A percentile compares a stretch with the other conserved stretches of the same genome.
phyloP scores from a whole-genome alignment of 257 asterid species.

The Knoxia roxburghii region DNA sequence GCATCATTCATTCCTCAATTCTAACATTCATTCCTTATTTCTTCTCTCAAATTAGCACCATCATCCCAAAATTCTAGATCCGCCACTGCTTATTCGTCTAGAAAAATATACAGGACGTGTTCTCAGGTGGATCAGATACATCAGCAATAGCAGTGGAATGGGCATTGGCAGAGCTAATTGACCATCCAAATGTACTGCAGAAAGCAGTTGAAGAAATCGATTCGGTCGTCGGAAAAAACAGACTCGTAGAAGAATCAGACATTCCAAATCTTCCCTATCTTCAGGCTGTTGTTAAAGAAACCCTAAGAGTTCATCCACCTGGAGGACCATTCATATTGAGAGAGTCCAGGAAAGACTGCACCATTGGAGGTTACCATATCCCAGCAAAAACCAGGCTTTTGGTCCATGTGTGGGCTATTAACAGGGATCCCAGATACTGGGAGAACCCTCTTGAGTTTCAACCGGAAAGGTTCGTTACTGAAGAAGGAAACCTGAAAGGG shows the following conservation, averaged over 20 bases:
- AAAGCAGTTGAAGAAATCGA: slow-evolving; percentile 53
- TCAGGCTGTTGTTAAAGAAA: slow-evolving; percentile 56
- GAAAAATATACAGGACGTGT: slow-evolving; percentile 39
- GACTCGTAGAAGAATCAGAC: slow-evolving; percentile 54
- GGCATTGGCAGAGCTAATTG: slow-evolving; percentile 68
- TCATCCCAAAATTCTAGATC: no score
- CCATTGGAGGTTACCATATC: slow-evolving; percentile 37
- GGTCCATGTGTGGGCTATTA: slow-evolving; percentile 59
- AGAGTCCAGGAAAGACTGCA: slow-evolving; percentile 44
- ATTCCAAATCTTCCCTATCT: slow-evolving; percentile 49
- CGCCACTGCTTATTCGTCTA: no score
- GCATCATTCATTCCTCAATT: no score
- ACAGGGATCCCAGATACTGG: slow-evolving; percentile 54
- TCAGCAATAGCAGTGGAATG: slow-evolving; percentile 67
- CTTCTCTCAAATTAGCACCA: no score
- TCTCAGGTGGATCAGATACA: slow-evolving; percentile 66
- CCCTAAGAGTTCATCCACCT: slow-evolving; percentile 61
- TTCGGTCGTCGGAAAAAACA: slow-evolving; percentile 27
- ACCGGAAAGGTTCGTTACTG: slow-evolving; percentile 49
- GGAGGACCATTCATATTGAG: slow-evolving; percentile 53
- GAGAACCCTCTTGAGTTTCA: slow-evolving; percentile 44
- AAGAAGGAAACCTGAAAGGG: slow-evolving; percentile 34
- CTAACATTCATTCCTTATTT: no score
- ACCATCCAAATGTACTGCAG: slow-evolving; percentile 41
- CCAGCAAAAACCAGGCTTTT: slow-evolving; percentile 45